Conservation (phyloP, 2,329 filamentous ascomycete genomes). For the Drechmeria coniospora region DNA sequence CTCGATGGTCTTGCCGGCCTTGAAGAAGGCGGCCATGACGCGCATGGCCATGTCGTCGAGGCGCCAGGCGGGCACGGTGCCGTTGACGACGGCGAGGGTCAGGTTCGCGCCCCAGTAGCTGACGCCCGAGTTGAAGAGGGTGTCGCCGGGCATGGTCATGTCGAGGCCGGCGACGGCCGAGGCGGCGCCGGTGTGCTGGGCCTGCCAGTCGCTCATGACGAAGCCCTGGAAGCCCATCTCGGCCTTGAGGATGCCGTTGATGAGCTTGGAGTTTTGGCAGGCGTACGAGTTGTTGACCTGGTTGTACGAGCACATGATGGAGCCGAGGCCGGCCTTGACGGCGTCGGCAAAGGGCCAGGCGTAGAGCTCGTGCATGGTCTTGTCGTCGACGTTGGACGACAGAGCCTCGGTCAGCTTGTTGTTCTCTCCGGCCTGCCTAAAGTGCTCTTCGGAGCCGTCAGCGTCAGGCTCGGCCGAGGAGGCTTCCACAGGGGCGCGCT, state of each 20-base stretch:
- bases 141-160: constrained; percentile 84
- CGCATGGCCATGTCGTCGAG: constrained; percentile 86
- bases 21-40: constrained; percentile 58
- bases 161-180: constrained; percentile 60
- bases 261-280: constrained; percentile 63
- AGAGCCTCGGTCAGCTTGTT: constrained; percentile 43
- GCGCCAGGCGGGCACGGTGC: constrained; percentile 73
- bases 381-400: constrained; percentile 53
- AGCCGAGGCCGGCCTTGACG: constrained; percentile 48
- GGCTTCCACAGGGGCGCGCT: fast-evolving
- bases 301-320: constrained; percentile 56
- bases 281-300: constrained; percentile 67
- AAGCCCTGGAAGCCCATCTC: constrained; percentile 74
- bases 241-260: constrained; percentile 63
- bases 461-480: neutral
- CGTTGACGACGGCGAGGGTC: constrained; percentile 76
- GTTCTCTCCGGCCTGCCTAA: constrained; percentile 48
- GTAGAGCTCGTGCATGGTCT: constrained; percentile 62
- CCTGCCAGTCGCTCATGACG: constrained; percentile 68
- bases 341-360: constrained; percentile 67
- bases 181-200: constrained; percentile 53
- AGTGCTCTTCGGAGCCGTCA: constrained; percentile 38
- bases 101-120: constrained; percentile 79
- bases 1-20: constrained; percentile 40
- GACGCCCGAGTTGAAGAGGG: constrained; percentile 53